Base-by-base conservation (phyloP, 2,329 filamentous ascomycete species). In the Rutstroemia sydowiana region DNA sequence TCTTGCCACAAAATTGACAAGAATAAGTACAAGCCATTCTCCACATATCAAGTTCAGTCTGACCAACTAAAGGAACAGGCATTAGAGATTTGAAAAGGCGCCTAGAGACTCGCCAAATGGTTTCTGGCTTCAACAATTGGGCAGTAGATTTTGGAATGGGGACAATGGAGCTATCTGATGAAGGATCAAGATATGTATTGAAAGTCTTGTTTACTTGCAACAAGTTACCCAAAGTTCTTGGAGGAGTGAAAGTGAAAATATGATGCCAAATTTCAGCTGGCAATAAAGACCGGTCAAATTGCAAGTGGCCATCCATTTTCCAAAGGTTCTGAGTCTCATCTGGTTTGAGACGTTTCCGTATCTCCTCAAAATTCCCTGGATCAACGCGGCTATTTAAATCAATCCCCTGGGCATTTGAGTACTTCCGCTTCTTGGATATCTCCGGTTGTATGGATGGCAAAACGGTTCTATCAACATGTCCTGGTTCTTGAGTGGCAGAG, bases 31-130 rank as follows among this genome's bases (percentile, higher is more conserved):
- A 82, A 32, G 81, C 74, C 46, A 93, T 71, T 62, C 78, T 79
- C 79, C 88, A 89, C 86, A 91, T 91, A 39, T 84, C 78, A 57
- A 87, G 71, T 67, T 93, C 88, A 39, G 79, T 78, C 64, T 77
- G 78, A 53, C 75, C 76, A 48, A 72, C 70, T 45, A 92, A 73
- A 26, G 87, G 87, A 51, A 75, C 75, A 43, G 88, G 88, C 72
- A 90, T 80, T 58, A 77, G 76, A 23, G 80, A 80, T 70, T 79
- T 79, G 66, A 80, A 83, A 18, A 72, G 69, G 60, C 81, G 81
- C 63, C 87, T 79, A 61, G 87, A 85, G 58, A 75, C 71, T 64
- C 78, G 77, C 87, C 87, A 92, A 61, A 92, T 81, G 44, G 71
- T 69, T 63, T 88, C 79, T 61, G 85, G 79, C 63, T 78, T 77